phyloP scores from a whole-genome alignment of 495 filamentous ascomycete species.

The Podospora conica region DNA sequence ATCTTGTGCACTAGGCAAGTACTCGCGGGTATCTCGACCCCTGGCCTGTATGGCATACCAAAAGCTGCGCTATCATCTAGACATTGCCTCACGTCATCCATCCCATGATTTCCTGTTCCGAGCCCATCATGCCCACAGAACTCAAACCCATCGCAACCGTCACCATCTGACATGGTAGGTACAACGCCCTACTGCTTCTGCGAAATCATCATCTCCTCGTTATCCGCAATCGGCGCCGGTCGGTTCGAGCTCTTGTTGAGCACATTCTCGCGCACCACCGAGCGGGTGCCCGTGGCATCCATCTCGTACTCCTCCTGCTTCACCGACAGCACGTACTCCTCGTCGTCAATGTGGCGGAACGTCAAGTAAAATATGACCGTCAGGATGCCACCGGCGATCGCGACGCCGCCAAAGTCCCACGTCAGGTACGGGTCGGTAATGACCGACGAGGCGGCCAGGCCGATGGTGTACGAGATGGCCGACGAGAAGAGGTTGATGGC shows the following conservation, averaged over 20 bases:
- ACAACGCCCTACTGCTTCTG: slow-evolving; percentile 30
- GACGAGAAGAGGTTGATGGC: slow-evolving; percentile 58
- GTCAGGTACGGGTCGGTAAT: slow-evolving; percentile 56
- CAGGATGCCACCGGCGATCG: slow-evolving; percentile 42
- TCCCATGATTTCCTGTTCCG: neutral
- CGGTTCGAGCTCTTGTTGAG: slow-evolving; percentile 34
- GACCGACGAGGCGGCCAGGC: slow-evolving; percentile 53
- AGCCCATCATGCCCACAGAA: neutral
- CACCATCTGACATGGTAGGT: neutral
- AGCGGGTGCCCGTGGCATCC: slow-evolving; percentile 28
- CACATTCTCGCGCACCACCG: slow-evolving; percentile 35
- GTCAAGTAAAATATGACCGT: slow-evolving; percentile 45
- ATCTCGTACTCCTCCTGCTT: slow-evolving; percentile 36
- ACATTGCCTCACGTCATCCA: neutral
- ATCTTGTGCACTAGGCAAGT: neutral
- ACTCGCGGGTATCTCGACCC: neutral
- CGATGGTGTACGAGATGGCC: slow-evolving; percentile 53
- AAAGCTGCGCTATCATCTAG: neutral
- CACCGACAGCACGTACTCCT: slow-evolving; percentile 38
- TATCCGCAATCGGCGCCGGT: slow-evolving; percentile 35
- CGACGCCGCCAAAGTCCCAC: slow-evolving; percentile 48
- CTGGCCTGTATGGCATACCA: neutral
- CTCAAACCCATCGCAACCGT: too few relatives aligned
- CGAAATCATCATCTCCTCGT: slow-evolving; percentile 41
- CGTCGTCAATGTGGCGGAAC: slow-evolving; percentile 46